A percentile compares a stretch with the other conserved stretches of the same genome.
Evolutionary conservation across 2,329 filamentous ascomycete genomes (phyloP).

Genomic region (Talaromyces rugulosus): DNA sequence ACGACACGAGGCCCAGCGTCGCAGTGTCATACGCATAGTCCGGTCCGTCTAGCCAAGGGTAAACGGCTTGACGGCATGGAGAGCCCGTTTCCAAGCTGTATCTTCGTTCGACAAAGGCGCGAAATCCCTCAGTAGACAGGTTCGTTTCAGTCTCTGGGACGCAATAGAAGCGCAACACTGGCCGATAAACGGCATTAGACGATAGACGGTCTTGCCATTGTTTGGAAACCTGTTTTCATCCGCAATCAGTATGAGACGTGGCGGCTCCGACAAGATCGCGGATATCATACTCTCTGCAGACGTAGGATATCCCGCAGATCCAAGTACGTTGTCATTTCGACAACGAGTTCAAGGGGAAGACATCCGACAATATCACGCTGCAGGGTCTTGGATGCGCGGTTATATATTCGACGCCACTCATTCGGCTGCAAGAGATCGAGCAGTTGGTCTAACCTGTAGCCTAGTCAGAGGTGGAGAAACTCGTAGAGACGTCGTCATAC

Average conservation of each 20-base stretch:
- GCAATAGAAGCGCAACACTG: conserved; percentile 16
- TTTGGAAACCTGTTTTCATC: conserved; percentile 26
- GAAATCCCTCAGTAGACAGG: background rate
- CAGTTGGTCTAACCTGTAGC: conserved; percentile 24
- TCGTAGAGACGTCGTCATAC: conserved; percentile 10
- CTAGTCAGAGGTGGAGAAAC: background rate
- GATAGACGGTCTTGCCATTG: conserved; percentile 29
- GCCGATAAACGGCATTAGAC: conserved; percentile 18
- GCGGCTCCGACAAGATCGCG: background rate
- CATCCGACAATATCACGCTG: conserved; percentile 30
- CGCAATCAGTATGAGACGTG: background rate
- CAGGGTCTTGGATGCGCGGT: conserved; percentile 19
- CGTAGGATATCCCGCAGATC: conserved; percentile 24
- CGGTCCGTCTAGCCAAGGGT: background rate
- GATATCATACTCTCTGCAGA: conserved; percentile 24
- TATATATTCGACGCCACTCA: conserved; percentile 30
- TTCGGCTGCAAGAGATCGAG: conserved; percentile 22
- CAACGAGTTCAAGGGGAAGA: conserved; percentile 30
- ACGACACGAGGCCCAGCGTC: background rate
- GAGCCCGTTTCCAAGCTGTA: background rate
- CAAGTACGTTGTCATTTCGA: conserved; percentile 23
- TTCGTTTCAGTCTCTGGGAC: background rate
- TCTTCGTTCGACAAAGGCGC: background rate
- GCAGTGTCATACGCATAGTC: background rate
- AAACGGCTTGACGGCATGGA: background rate